A percentile compares a stretch with the other conserved stretches of the same genome.
Evolutionary conservation across 1,284 basidiomycete species (phyloP).

Genomic region (Tremellales sp.): DNA sequence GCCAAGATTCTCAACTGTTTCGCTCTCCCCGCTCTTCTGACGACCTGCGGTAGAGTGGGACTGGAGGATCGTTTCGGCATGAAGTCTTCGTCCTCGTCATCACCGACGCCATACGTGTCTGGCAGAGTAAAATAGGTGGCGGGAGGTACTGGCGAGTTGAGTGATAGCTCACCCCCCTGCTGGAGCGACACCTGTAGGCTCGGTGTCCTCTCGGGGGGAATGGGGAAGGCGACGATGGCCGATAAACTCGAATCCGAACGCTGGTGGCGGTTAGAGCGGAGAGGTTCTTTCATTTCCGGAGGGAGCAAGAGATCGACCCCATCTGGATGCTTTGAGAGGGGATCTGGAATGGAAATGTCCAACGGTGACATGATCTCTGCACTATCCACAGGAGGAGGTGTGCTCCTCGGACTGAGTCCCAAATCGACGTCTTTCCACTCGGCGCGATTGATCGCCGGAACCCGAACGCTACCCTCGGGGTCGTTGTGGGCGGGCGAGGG

Average conservation of each 20-base stretch:
- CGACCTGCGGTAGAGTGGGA: too few species aligned
- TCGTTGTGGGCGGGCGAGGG: background rate
- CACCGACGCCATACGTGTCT: too few species aligned
- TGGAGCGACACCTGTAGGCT: background rate
- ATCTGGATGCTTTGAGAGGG: too few species aligned
- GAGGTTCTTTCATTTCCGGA: too few species aligned
- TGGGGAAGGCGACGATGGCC: conserved; percentile 13
- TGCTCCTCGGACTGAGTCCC: background rate
- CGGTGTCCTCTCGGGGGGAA: conserved; percentile 14
- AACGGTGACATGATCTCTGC: too few species aligned
- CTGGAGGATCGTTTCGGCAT: too few species aligned
- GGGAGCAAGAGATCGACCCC: too few species aligned
- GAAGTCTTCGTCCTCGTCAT: too few species aligned
- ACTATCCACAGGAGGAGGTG: background rate
- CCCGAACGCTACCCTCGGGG: too few species aligned
- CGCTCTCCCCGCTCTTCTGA: too few species aligned
- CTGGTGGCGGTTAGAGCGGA: too few species aligned
- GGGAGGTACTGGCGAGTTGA: conserved; percentile 4
- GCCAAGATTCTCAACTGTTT: conserved; percentile 6
- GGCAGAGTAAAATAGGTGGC: background rate
- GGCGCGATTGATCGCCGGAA: background rate
- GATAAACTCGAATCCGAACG: conserved; percentile 12
- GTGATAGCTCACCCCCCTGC: background rate
- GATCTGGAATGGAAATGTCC: too few species aligned
- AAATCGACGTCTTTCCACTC: background rate